phyloP scores from a whole-genome alignment of 352 stramenopile genomes.

The Pythium aquatile region DNA sequence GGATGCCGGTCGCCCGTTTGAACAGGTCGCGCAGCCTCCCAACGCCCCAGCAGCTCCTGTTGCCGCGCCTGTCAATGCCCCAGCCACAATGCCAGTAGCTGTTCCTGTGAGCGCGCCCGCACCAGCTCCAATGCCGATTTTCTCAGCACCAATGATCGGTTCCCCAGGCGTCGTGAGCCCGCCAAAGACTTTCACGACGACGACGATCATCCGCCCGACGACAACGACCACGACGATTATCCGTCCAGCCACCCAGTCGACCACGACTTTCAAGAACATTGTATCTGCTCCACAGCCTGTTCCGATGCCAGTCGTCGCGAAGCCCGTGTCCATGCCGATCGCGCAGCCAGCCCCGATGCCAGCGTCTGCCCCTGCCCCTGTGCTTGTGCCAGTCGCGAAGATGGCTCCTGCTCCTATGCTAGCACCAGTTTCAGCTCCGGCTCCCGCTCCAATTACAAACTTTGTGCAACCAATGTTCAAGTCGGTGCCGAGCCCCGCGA shows the following conservation, averaged over 20 bases:
- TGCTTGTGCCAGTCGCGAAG: no score
- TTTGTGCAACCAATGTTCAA: constrained; percentile 9
- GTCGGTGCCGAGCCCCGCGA: constrained; percentile 6
- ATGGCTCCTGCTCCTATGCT: not conserved
- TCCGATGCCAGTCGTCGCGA: not conserved
- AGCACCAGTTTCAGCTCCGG: not conserved
- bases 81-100: not conserved
- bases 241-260: not conserved
- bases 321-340: not conserved
- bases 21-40: constrained; percentile 16
- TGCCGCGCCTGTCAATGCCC: not conserved
- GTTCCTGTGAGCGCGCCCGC: not conserved
- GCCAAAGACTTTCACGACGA: constrained; percentile 15
- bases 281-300: not conserved
- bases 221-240: constrained; percentile 15
- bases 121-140: constrained; percentile 3
- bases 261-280: constrained; percentile 11
- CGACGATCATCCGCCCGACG: constrained; percentile 8
- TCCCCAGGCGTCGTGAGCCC: constrained; percentile 15
- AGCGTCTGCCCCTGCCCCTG: no score
- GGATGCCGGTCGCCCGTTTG: constrained; percentile 8
- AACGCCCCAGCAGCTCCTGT: not conserved
- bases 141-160: not conserved
- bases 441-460: not conserved
- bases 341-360: not conserved